These are phyloP conservation scores for Linnemannia hyalina DNA, from an alignment of 192 early-diverging fungal species.

Conservation along the genomic window DNA sequence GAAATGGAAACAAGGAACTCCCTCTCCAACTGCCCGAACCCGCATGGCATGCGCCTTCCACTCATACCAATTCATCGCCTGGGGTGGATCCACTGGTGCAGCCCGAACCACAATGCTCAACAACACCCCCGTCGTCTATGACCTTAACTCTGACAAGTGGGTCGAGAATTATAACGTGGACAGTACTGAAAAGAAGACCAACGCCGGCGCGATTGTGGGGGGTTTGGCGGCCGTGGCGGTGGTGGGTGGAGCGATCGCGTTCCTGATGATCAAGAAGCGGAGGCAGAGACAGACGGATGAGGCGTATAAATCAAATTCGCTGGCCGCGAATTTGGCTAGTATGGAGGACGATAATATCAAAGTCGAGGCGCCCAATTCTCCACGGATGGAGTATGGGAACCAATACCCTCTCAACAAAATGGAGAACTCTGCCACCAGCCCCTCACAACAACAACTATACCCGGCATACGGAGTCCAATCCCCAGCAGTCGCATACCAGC, in stretches of 20 bases:
- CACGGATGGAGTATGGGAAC: slow-evolving; percentile 11
- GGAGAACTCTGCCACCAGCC: neutral
- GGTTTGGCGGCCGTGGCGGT: slow-evolving; percentile 12
- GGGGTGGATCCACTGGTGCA: slow-evolving; percentile 32
- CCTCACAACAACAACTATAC: neutral
- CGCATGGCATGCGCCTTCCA: slow-evolving; percentile 41
- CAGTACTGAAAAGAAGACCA: neutral
- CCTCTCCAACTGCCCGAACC: slow-evolving; percentile 20
- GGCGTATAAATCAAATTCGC: slow-evolving; percentile 1
- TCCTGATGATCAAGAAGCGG: neutral
- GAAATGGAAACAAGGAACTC: slow-evolving; percentile 42
- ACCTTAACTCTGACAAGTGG: slow-evolving; percentile 35
- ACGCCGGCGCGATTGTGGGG: slow-evolving; percentile 12
- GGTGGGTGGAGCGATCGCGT: neutral
- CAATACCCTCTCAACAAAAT: slow-evolving; percentile 31
- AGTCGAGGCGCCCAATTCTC: slow-evolving; percentile 9
- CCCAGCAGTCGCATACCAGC: neutral
- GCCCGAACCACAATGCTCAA: slow-evolving; percentile 33
- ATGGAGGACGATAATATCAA: slow-evolving; percentile 30
- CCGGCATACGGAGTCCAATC: slow-evolving; percentile 7
- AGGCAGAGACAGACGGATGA: neutral
- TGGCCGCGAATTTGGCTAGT: slow-evolving; percentile 7
- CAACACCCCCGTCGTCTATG: slow-evolving; percentile 29
- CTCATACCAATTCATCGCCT: slow-evolving; percentile 37
- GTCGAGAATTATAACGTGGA: slow-evolving; percentile 20